Base-by-base conservation (phyloP, 495 filamentous ascomycete species). In the Sordaria brevicollis region DNA sequence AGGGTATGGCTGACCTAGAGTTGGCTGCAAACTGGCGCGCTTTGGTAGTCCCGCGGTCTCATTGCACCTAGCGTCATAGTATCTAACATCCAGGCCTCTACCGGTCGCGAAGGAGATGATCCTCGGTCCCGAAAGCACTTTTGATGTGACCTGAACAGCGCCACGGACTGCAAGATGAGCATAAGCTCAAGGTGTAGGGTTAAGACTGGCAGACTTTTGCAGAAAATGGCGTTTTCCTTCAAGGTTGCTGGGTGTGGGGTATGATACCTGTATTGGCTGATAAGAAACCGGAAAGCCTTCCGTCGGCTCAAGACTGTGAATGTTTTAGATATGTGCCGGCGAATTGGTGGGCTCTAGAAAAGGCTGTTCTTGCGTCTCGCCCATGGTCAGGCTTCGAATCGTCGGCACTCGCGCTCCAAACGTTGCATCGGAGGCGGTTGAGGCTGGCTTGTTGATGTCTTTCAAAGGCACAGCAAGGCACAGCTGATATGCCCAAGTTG, bases 221-320 rank as follows among this genome's bases (percentile, higher is more conserved):
- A 54, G 39, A 25, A n/a, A 33, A 15, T 33, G 25, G 25, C 25
- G 25, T 31, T 62, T 62, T 13, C 15, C 11, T 62, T 62, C 36
- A 43, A 36, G 13, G n/a, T 1, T 6, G 37, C 57, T 70, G n/a
- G 43, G 69, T 65, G 69, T 68, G 69, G 69, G 65, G 69, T 35
- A 71, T 39, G 35, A 37, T 29, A 25, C 5, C 65, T 33, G 69
- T 34, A 71, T 71, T 68, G 69, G 69, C 29, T 25, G 69, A 68
- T 68, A n/a, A 54, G 41, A 34, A 19, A 37, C 34, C 11, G 25
- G 25, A 57, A 57, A 13, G 13, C 21, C 29, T 57, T 25, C 25
- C 25, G 49, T 57, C 49, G 31, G 49, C 21, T 57, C 49, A 57
- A 29, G 21, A 13, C 49, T 57, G 21, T 6, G 31, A 5, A 15